Conservation (phyloP, 306 rosid genomes). For the Pterocarpus macrocarpus region DNA sequence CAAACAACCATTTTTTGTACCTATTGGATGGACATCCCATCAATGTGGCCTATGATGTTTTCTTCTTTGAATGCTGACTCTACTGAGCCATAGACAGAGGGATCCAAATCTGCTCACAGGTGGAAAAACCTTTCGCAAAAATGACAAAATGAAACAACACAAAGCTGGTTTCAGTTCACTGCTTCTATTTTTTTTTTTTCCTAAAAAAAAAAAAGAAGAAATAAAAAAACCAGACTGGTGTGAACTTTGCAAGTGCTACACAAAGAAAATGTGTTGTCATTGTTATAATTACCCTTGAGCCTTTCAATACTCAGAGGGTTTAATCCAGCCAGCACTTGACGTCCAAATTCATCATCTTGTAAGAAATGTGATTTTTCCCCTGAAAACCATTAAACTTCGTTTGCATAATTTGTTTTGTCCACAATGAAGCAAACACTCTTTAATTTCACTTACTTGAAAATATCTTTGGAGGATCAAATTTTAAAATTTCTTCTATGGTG, state of each 20-base stretch:
- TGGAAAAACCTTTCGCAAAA: slow-evolving; percentile 58
- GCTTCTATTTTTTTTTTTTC: no score
- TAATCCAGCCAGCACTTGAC: slow-evolving; percentile 54
- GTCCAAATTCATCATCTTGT: slow-evolving; percentile 59
- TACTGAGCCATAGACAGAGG: slow-evolving; percentile 57
- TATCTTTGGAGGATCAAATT: slow-evolving; percentile 57
- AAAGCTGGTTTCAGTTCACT: slow-evolving; percentile 33
- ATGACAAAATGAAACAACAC: slow-evolving; percentile 5
- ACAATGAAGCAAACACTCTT: neutral
- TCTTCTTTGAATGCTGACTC: slow-evolving; percentile 63
- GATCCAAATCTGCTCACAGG: slow-evolving; percentile 62
- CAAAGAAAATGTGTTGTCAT: neutral
- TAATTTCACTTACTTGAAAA: slow-evolving; percentile 39
- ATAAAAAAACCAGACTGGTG: no score
- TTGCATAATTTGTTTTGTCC: slow-evolving; percentile 18
- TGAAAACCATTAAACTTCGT: slow-evolving; percentile 41
- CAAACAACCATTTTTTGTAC: slow-evolving; percentile 33
- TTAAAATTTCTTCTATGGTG: slow-evolving; percentile 33
- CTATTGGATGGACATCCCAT: slow-evolving; percentile 62
- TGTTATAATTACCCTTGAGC: slow-evolving; percentile 48
- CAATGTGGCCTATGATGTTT: slow-evolving; percentile 54
- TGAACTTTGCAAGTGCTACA: neutral
- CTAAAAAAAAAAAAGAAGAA: no score
- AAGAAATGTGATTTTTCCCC: slow-evolving; percentile 45
- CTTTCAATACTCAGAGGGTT: slow-evolving; percentile 59